Evolutionary conservation across 768 basidiomycete species (phyloP).

Genomic region (Kwoniella pini): DNA sequence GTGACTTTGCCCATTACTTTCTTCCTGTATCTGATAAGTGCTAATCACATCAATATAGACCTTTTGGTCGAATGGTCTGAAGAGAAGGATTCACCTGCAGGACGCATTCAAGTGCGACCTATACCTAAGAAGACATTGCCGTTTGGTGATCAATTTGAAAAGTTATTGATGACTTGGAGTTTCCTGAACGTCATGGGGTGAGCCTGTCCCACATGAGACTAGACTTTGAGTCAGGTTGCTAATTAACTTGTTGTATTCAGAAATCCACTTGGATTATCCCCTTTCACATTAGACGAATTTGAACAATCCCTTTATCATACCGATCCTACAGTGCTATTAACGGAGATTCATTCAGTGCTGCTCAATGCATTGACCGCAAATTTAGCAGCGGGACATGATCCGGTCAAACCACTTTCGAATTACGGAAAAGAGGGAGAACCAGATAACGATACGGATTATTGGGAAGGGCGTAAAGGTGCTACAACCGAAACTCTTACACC

Average conservation of each 20-base stretch:
- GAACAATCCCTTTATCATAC: slow-evolving; percentile 79
- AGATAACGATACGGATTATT: slow-evolving; percentile 44
- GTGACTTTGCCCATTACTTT: too few species aligned
- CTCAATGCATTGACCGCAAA: slow-evolving; percentile 84
- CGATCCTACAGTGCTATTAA: slow-evolving; percentile 69
- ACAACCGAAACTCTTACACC: slow-evolving; percentile 45
- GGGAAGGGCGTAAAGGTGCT: slow-evolving; percentile 51
- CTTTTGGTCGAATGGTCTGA: slow-evolving; percentile 44
- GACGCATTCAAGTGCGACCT: slow-evolving; percentile 41
- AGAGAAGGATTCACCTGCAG: slow-evolving; percentile 36
- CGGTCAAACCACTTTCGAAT: slow-evolving; percentile 28
- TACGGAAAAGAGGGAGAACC: slow-evolving; percentile 23
- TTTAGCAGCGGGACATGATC: slow-evolving; percentile 24
- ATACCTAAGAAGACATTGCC: slow-evolving; percentile 38
- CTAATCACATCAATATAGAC: slow-evolving; percentile 26
- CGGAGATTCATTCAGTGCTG: slow-evolving; percentile 84
- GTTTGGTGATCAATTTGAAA: slow-evolving; percentile 64
- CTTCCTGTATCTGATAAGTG: too few species aligned
- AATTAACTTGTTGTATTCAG: slow-evolving; percentile 56
- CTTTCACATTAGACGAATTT: slow-evolving; percentile 89
- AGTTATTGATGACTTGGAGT: slow-evolving; percentile 89
- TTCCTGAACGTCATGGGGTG: slow-evolving; percentile 93
- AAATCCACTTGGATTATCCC: slow-evolving; percentile 80
- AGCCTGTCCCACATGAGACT: slow-evolving; percentile 19
- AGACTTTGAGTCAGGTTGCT: background rate